Conservation (phyloP, 2,329 filamentous ascomycete species). For the Verticillium nubilum region DNA sequence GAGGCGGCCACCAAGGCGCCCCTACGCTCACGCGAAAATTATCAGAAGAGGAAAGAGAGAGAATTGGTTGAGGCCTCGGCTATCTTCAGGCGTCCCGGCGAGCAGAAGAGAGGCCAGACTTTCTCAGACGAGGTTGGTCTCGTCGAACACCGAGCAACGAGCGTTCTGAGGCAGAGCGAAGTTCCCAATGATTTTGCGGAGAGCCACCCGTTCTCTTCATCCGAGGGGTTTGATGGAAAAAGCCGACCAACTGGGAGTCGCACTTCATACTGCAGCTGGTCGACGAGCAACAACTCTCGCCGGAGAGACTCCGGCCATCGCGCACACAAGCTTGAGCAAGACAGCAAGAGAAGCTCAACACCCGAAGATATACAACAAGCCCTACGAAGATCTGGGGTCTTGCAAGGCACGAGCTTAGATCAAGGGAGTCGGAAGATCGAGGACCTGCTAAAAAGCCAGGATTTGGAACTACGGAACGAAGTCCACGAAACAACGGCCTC, state of each 20-base stretch:
- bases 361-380: neutral
- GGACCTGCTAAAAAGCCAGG: neutral
- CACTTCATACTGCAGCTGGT: conserved; percentile 16
- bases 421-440: neutral
- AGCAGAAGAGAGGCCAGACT: too few species aligned
- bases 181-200: neutral
- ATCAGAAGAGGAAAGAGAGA: conserved; percentile 21
- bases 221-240: neutral
- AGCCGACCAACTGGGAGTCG: conserved; percentile 4
- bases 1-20: conserved; percentile 1
- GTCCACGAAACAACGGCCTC: neutral
- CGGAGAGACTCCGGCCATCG: neutral
- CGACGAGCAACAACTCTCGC: conserved; percentile 9
- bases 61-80: conserved; percentile 22
- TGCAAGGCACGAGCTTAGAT: neutral
- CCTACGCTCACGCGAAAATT: conserved; percentile 14
- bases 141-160: neutral
- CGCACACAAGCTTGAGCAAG: neutral
- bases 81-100: too few species aligned
- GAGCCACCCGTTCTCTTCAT: neutral
- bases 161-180: neutral
- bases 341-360: neutral
- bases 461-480: neutral
- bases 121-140: neutral
- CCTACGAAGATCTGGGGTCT: neutral